phyloP scores from a whole-genome alignment of 2,329 filamentous ascomycete species.

The Ophiognomonia clavigignenti-juglandacearum region DNA sequence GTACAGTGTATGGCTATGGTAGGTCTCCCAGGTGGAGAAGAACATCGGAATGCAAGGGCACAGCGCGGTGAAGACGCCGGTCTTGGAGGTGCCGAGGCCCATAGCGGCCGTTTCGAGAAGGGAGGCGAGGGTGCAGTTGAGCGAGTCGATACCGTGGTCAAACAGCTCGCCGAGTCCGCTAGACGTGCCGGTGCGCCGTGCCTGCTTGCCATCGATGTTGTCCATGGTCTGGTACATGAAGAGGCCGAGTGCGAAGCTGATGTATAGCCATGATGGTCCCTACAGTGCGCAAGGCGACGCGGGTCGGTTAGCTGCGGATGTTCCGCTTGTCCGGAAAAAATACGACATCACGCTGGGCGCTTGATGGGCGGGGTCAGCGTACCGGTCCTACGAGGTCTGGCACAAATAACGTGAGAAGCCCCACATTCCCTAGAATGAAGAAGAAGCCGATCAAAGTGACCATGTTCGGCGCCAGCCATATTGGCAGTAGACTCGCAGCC shows the following conservation, averaged over 20 bases:
- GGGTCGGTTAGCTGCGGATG: conserved; percentile 11
- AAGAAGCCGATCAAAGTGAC: conserved; percentile 92
- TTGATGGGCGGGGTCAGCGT: conserved; percentile 31
- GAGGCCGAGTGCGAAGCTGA: conserved; percentile 88
- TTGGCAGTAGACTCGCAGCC: conserved; percentile 81
- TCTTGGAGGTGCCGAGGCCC: conserved; percentile 77
- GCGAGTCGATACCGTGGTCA: conserved; percentile 95
- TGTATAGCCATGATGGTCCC: conserved; percentile 90
- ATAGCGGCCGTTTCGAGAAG: conserved; percentile 89
- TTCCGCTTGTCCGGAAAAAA: conserved; percentile 12
- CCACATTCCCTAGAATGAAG: conserved; percentile 85
- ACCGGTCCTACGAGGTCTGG: conserved; percentile 88
- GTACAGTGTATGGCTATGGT: conserved; percentile 96
- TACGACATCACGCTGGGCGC: background rate
- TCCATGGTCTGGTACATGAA: conserved; percentile 99
- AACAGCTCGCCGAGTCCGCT: conserved; percentile 94
- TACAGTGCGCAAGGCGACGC: conserved; percentile 29
- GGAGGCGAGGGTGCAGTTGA: conserved; percentile 93
- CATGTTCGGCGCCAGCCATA: conserved; percentile 98
- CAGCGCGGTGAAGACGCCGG: conserved; percentile 86
- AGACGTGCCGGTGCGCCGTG: conserved; percentile 87
- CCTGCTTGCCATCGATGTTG: conserved; percentile 98
- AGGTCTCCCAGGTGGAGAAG: conserved; percentile 99
- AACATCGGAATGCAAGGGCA: conserved; percentile 96
- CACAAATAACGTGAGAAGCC: conserved; percentile 68